Conservation (phyloP, 352 stramenopile species). For the Globisporangium iwayamae region DNA sequence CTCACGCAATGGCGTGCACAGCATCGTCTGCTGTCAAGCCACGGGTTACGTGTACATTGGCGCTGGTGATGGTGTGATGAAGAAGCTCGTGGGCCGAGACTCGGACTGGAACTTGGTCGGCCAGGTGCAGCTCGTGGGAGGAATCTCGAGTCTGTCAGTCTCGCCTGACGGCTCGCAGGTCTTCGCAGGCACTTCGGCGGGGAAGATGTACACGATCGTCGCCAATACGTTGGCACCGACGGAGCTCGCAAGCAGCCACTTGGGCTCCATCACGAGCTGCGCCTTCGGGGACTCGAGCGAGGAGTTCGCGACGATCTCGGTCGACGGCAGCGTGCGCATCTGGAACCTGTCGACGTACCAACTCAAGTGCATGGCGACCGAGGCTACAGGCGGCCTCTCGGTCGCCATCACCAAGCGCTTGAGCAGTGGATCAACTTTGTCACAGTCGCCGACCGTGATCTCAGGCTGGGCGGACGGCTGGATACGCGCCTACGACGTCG, state of each 20-base stretch:
- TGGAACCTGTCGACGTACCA: conserved; percentile 69
- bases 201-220: conserved; percentile 68
- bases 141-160: conserved; percentile 73
- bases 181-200: conserved; percentile 67
- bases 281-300: conserved; percentile 59
- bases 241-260: conserved; percentile 63
- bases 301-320: conserved; percentile 64
- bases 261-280: conserved; percentile 57
- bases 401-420: conserved; percentile 32
- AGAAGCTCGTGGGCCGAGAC: conserved; percentile 75
- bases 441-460: conserved; percentile 29
- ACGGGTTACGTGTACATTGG: conserved; percentile 77
- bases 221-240: conserved; percentile 42
- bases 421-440: not conserved
- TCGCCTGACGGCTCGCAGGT: conserved; percentile 46
- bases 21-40: conserved; percentile 53
- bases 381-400: conserved; percentile 46
- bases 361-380: conserved; percentile 64
- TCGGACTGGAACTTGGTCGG: conserved; percentile 80
- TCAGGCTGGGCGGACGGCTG: conserved; percentile 75
- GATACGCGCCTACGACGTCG: conserved; percentile 57
- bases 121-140: conserved; percentile 80
- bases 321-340: conserved; percentile 64
- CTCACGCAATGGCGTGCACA: conserved; percentile 74
- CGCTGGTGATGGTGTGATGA: conserved; percentile 82